Conservation (phyloP, 805 yeast species). For the Scheffersomyces ergatensis region DNA sequence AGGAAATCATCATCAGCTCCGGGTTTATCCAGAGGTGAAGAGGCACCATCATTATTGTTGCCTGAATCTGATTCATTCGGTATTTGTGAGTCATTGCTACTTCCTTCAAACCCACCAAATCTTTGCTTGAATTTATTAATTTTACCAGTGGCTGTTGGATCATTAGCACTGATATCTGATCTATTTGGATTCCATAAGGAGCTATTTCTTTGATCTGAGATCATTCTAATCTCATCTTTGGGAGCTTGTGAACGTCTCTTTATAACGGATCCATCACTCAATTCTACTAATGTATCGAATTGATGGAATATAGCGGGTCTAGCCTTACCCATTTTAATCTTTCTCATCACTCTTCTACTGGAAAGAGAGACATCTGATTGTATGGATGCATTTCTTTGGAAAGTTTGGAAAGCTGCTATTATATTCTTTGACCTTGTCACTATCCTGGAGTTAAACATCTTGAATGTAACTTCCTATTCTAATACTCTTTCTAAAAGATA, state of each 20-base stretch:
- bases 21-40: conserved; percentile 9
- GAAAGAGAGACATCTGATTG: conserved; percentile 42
- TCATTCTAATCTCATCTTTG: conserved; percentile 77
- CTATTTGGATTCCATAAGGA: conserved; percentile 88
- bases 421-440: neutral
- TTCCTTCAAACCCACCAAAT: conserved; percentile 43
- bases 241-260: conserved; percentile 84
- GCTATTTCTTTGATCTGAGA: conserved; percentile 84
- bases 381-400: conserved; percentile 12
- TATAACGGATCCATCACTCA: conserved; percentile 91
- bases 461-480: too few relatives aligned
- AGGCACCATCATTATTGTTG: conserved; percentile 12
- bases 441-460: neutral
- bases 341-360: conserved; percentile 60
- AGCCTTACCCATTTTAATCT: conserved; percentile 76
- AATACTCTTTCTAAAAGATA: too few relatives aligned
- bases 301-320: conserved; percentile 92
- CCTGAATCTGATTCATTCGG: conserved; percentile 37
- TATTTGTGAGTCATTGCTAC: conserved; percentile 3
- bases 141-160: conserved; percentile 83
- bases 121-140: conserved; percentile 71
- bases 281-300: conserved; percentile 84
- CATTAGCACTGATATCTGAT: conserved; percentile 69
- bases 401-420: neutral
- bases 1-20: conserved; percentile 46